Conservation (phyloP, 2,329 filamentous ascomycete genomes). For the Aspergillus sp. region DNA sequence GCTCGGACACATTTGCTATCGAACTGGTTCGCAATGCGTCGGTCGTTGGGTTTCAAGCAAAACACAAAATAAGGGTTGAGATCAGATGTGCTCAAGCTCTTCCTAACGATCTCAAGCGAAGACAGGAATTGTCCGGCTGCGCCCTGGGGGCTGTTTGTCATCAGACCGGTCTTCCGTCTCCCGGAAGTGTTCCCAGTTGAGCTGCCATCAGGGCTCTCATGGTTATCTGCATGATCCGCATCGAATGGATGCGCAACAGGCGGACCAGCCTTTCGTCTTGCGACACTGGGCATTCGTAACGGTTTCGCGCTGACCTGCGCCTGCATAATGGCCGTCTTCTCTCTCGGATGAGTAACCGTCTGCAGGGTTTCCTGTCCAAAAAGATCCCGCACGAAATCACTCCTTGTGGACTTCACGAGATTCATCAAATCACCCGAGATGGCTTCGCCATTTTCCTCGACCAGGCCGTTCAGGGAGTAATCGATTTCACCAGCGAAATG, state of each 20-base stretch:
- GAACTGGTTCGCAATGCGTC: constrained; percentile 95
- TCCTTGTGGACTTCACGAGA: constrained; percentile 80
- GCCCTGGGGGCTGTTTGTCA: constrained; percentile 57
- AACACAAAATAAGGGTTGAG: constrained; percentile 96
- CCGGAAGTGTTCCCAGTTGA: constrained; percentile 18
- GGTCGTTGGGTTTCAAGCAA: constrained; percentile 93
- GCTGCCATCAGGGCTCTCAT: constrained; percentile 26
- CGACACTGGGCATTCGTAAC: constrained; percentile 84
- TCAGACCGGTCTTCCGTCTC: constrained; percentile 35
- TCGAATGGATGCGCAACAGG: constrained; percentile 38
- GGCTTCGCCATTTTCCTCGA: constrained; percentile 94
- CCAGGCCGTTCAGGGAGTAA: constrained; percentile 75
- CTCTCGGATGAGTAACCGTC: constrained; percentile 86
- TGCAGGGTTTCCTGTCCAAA: constrained; percentile 95
- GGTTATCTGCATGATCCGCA: constrained; percentile 35
- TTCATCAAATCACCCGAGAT: constrained; percentile 96
- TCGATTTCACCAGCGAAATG: constrained; percentile 97
- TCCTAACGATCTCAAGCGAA: constrained; percentile 82
- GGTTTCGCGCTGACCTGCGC: constrained; percentile 95
- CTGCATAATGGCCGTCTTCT: constrained; percentile 86
- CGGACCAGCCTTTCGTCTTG: constrained; percentile 64
- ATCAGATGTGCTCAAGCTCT: constrained; percentile 71
- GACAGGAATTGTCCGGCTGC: constrained; percentile 88
- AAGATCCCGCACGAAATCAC: constrained; percentile 77
- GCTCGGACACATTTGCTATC: constrained; percentile 96